Conservation (phyloP, 2,329 filamentous ascomycete species). For the Didymella keratinophila region DNA sequence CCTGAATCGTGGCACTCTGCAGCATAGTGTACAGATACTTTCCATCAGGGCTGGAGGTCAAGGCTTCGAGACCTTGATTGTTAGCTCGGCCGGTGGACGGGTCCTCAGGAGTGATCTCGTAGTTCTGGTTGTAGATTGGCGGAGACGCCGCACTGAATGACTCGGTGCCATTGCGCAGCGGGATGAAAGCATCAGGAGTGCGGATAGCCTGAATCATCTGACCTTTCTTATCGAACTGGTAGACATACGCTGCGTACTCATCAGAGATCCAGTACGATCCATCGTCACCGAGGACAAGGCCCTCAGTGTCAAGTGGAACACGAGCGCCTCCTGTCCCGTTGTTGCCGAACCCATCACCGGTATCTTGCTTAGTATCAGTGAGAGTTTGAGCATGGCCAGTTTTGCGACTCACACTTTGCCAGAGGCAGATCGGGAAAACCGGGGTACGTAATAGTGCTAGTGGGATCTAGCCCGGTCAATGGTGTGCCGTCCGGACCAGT, state of each 20-base stretch:
- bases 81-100: conserved; percentile 70
- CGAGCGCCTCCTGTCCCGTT: conserved; percentile 65
- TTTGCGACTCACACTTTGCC: conserved; percentile 58
- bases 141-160: conserved; percentile 71
- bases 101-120: conserved; percentile 61
- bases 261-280: conserved; percentile 73
- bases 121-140: conserved; percentile 64
- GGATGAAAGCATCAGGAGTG: conserved; percentile 70
- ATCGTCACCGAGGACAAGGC: conserved; percentile 66
- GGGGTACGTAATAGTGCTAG: conserved; percentile 54
- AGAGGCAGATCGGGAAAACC: conserved; percentile 70
- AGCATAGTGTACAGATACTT: conserved; percentile 70
- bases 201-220: conserved; percentile 69
- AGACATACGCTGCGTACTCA: conserved; percentile 71
- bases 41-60: conserved; percentile 69
- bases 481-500: conserved; percentile 69
- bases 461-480: conserved; percentile 54
- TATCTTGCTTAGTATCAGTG: conserved; percentile 43
- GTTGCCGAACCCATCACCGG: conserved; percentile 72
- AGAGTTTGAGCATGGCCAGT: too few species aligned
- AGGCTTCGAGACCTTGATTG: conserved; percentile 78
- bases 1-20: conserved; percentile 65
- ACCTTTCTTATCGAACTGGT: conserved; percentile 67
- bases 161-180: conserved; percentile 66
- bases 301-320: conserved; percentile 71